Evolutionary conservation across 176 grass and related monocot species (phyloP), one percentile per base, ranked within the genome.

Genomic region (Oryza longistaminata): DNA sequence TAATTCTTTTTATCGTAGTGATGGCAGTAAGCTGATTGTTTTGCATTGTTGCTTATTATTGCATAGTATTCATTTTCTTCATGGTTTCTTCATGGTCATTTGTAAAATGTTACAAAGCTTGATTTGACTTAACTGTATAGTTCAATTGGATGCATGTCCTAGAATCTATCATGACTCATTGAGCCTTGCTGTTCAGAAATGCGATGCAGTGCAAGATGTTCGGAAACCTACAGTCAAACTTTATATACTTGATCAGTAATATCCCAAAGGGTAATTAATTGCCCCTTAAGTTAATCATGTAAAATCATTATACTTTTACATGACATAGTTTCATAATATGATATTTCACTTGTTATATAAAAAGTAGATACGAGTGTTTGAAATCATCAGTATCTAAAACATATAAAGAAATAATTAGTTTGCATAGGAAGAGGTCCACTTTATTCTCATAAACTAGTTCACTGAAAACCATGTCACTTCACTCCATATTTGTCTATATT

Each of bases 1-100:
- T 72, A 15, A 43, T 74, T 13, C 43, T 84, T 80, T 89, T 49
- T 48, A 21, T 60, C 13, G 5, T 78, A 3, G 3, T 76, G 52
- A 1, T 52, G 33, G 15, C 11, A 19, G 68, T 11, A n/a, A 35
- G 19, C 33, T 70, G 68, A 72, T 44, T 72, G 21, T 11, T 0
- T n/a, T 72, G 21, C n/a, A 25, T 10, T 72, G 11, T 44, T 45
- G 19, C 39, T 25, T 44, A 72, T 43, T 72, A 39, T n/a, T 22
- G 10, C 11, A 25, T 25, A 72, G 4, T 72, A 6, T 72, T 72
- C 39, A 25, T 44, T 45, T 72, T 72, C 21, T 72, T 14, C 5
- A 72, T 72, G 70, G 21, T 45, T 72, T 72, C 21, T 72, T 14
- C 5, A 72, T 72, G 70, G 21, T 71, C 1, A 40, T 44, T 44